These are phyloP conservation scores for Suillus fuscotomentosus DNA, from an alignment of 768 basidiomycete species.

Conservation along the genomic window DNA sequence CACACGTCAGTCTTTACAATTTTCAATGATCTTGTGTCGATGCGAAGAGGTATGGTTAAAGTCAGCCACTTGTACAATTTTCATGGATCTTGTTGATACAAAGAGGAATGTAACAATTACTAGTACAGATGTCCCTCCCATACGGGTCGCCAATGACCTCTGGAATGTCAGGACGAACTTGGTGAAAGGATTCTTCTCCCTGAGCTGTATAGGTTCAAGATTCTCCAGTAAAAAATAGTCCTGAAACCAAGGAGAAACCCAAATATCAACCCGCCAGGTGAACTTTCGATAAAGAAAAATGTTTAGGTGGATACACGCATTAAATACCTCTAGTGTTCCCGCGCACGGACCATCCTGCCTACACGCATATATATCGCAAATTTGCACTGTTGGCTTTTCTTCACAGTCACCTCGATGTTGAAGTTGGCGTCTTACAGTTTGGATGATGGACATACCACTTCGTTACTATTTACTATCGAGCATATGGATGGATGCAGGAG, in stretches of 20 bases:
- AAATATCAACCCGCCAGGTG: slow-evolving; percentile 76
- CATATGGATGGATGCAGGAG: slow-evolving; percentile 45
- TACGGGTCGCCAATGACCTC: slow-evolving; percentile 65
- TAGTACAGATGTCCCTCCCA: slow-evolving; percentile 42
- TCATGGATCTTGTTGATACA: neutral
- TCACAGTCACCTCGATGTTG: slow-evolving; percentile 44
- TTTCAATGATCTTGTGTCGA: too few species aligned
- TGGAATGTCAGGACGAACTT: slow-evolving; percentile 58
- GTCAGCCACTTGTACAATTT: neutral
- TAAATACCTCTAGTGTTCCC: slow-evolving; percentile 20
- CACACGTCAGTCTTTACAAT: too few species aligned
- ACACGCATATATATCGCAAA: slow-evolving; percentile 28
- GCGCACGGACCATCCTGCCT: slow-evolving; percentile 52
- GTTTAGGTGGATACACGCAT: neutral
- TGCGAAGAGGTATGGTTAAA: too few species aligned
- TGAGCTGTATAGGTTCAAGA: slow-evolving; percentile 55
- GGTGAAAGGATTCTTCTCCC: slow-evolving; percentile 64
- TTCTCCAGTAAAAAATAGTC: slow-evolving; percentile 30
- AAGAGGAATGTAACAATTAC: neutral
- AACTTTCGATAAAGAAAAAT: slow-evolving; percentile 54
- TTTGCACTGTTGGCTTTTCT: slow-evolving; percentile 11
- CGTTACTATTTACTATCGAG: slow-evolving; percentile 40
- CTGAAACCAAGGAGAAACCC: slow-evolving; percentile 42
- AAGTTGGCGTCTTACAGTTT: slow-evolving; percentile 28
- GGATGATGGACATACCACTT: slow-evolving; percentile 19